Conservation (phyloP, 345 rosid genomes). For the Kandelia obovata region DNA sequence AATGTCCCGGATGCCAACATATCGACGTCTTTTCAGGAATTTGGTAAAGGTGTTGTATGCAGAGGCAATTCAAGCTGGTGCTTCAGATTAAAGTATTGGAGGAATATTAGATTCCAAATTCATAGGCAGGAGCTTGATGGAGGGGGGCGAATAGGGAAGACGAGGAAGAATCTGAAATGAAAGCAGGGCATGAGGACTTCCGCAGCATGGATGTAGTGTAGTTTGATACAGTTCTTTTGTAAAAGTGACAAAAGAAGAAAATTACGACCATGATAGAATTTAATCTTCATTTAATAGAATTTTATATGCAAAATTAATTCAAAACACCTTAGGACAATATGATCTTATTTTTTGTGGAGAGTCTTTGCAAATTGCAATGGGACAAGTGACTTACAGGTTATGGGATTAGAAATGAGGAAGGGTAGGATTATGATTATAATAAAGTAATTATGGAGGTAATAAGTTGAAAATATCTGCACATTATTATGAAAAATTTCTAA, state of each 20-base stretch:
- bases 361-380: too few relatives aligned
- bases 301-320: not conserved
- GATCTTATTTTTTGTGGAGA: too few relatives aligned
- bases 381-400: too few relatives aligned
- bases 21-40: slow-evolving; percentile 60
- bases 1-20: slow-evolving; percentile 69
- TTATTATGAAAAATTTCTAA: too few relatives aligned
- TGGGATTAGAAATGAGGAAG: too few relatives aligned
- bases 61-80: slow-evolving; percentile 52
- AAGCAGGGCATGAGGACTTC: not conserved
- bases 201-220: not conserved
- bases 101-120: slow-evolving; percentile 25
- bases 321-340: too few relatives aligned
- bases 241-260: not conserved
- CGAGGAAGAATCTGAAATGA: slow-evolving; percentile 11
- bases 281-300: not conserved
- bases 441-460: too few relatives aligned
- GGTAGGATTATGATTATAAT: too few relatives aligned
- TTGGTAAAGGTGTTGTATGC: slow-evolving; percentile 51
- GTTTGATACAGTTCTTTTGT: not conserved
- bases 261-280: not conserved
- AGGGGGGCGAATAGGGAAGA: slow-evolving; percentile 16
- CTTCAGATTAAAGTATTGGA: slow-evolving; percentile 41
- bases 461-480: too few relatives aligned
- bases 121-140: not conserved